Percentiles rank a stretch among this genome's conserved stretches.
Conservation (phyloP, 1,139 yeast species). For the Zygotorulaspora mrakii region DNA sequence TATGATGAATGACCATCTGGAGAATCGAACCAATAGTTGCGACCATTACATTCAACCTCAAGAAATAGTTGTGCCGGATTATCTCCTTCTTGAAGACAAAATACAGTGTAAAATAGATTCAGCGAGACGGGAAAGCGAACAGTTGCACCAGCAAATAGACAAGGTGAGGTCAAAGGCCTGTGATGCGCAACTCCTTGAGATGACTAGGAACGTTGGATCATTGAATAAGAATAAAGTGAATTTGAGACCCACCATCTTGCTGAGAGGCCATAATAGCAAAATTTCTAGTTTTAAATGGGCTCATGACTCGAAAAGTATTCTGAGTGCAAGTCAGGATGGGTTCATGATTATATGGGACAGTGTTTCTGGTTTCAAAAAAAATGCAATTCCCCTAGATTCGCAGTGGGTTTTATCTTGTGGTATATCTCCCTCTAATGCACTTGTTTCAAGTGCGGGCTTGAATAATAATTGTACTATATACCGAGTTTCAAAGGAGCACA, state of each 20-base stretch:
- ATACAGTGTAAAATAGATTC: slow-evolving; percentile 34
- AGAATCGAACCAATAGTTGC: neutral
- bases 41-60: slow-evolving; percentile 5
- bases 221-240: slow-evolving; percentile 29
- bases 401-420: slow-evolving; percentile 81
- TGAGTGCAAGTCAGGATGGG: slow-evolving; percentile 86
- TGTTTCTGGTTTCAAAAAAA: slow-evolving; percentile 63
- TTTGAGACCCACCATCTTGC: slow-evolving; percentile 40
- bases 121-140: slow-evolving; percentile 48
- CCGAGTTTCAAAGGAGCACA: slow-evolving; percentile 40
- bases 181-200: slow-evolving; percentile 46
- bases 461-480: slow-evolving; percentile 77
- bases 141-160: slow-evolving; percentile 49
- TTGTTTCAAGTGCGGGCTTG: slow-evolving; percentile 79
- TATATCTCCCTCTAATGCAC: slow-evolving; percentile 58
- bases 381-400: slow-evolving; percentile 65
- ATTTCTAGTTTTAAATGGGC: slow-evolving; percentile 70
- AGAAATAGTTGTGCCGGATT: slow-evolving; percentile 4
- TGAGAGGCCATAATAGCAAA: slow-evolving; percentile 75
- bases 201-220: slow-evolving; percentile 37
- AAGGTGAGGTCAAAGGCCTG: slow-evolving; percentile 42
- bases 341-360: slow-evolving; percentile 83
- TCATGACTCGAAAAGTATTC: slow-evolving; percentile 51
- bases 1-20: slow-evolving; percentile 2
- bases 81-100: slow-evolving; percentile 20